Evolutionary conservation across 345 rosid genomes (phyloP).

Genomic region (Citrus maxima): DNA sequence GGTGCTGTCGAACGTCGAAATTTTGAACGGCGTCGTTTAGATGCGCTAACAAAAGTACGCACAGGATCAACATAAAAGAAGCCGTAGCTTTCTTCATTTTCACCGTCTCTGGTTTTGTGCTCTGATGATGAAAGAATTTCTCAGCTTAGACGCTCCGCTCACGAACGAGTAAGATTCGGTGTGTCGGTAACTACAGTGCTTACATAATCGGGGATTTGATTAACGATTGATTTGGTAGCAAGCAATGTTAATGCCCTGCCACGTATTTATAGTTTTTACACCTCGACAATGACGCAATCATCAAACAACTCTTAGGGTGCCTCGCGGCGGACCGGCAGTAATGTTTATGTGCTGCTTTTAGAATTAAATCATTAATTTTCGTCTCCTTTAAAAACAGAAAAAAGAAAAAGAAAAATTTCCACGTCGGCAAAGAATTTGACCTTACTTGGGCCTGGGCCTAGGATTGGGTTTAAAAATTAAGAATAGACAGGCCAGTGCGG

Average conservation of each 20-base stretch:
- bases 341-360: no score
- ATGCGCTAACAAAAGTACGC: conserved; percentile 19
- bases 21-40: conserved; percentile 42
- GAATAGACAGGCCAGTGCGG: not conserved
- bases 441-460: not conserved
- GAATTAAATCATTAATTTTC: no score
- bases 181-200: not conserved
- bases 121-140: not conserved
- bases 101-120: not conserved
- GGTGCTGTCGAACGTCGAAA: conserved; percentile 68
- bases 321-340: not conserved
- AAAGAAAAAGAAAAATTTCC: no score
- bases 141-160: not conserved
- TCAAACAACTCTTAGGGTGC: not conserved
- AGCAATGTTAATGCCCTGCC: not conserved
- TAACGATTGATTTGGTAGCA: not conserved
- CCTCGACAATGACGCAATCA: not conserved
- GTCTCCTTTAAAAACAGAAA: accelerated
- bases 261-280: not conserved
- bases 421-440: not conserved
- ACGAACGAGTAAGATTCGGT: not conserved
- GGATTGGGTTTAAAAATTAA: not conserved
- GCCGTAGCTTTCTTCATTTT: conserved; percentile 8
- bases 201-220: not conserved
- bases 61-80: conserved; percentile 12